phyloP scores from a whole-genome alignment of 1,284 basidiomycete genomes.

The Sporisorium iseilematis-ciliati region DNA sequence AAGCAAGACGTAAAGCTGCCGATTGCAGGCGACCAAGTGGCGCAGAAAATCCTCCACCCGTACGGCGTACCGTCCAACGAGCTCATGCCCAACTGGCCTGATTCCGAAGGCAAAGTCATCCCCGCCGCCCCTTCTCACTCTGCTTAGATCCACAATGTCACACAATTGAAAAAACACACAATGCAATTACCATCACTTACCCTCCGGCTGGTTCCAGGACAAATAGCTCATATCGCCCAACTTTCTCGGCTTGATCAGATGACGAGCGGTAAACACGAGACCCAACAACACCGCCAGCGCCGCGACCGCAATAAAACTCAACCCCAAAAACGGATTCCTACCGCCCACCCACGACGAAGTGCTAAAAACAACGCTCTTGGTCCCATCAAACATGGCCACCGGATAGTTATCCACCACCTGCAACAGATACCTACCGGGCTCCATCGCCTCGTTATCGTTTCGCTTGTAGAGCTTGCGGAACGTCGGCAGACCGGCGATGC shows the following conservation, averaged over 20 bases:
- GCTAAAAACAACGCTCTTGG: constrained; percentile 95
- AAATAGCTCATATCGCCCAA: constrained; percentile 71
- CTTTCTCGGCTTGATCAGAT: constrained; percentile 90
- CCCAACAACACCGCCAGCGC: constrained; percentile 88
- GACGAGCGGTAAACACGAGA: constrained; percentile 86
- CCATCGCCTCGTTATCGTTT: constrained; percentile 83
- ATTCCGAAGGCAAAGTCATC: constrained; percentile 25
- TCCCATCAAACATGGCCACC: constrained; percentile 89
- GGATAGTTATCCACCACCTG: constrained; percentile 90
- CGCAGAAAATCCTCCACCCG: constrained; percentile 40
- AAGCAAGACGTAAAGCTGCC: constrained; percentile 12
- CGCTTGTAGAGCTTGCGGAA: constrained; percentile 95
- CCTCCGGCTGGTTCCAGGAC: constrained; percentile 64
- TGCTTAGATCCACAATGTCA: background rate
- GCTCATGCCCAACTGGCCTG: constrained; percentile 41
- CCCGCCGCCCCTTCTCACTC: background rate
- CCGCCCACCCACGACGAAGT: constrained; percentile 99
- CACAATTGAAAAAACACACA: background rate
- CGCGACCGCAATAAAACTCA: constrained; percentile 92
- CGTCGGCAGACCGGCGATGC: constrained; percentile 93
- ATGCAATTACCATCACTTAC: constrained; percentile 17
- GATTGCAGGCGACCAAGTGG: constrained; percentile 34
- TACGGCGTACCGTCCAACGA: constrained; percentile 34
- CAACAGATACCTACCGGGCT: constrained; percentile 82
- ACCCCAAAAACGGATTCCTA: constrained; percentile 95